Evolutionary conservation across 768 basidiomycete genomes (phyloP).

Genomic region (Phanerochaete sordida): DNA sequence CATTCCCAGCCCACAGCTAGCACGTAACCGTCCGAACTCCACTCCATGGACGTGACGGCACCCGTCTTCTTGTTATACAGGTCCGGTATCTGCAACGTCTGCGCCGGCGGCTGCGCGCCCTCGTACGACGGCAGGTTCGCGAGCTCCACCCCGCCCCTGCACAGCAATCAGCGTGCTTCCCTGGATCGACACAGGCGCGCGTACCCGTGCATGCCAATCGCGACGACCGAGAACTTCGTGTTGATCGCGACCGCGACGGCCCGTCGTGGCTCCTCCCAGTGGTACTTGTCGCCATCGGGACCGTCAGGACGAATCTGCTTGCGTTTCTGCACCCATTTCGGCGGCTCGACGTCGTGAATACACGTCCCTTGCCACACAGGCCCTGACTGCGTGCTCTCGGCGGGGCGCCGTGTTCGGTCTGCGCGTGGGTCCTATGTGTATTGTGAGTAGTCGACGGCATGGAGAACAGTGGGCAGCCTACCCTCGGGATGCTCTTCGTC

Average conservation of each 20-base stretch:
- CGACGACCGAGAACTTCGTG: slow-evolving; percentile 75
- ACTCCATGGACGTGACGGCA: slow-evolving; percentile 66
- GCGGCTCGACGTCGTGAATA: slow-evolving; percentile 69
- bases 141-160: slow-evolving; percentile 64
- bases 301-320: slow-evolving; percentile 50
- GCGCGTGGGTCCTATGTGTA: not conserved
- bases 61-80: slow-evolving; percentile 55
- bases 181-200: slow-evolving; percentile 6
- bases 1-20: slow-evolving; percentile 88
- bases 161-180: slow-evolving; percentile 2
- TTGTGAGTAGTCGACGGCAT: not conserved
- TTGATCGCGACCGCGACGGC: slow-evolving; percentile 71
- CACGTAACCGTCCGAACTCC: slow-evolving; percentile 96
- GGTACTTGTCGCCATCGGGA: slow-evolving; percentile 24
- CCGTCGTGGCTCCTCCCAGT: slow-evolving; percentile 63
- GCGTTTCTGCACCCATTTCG: slow-evolving; percentile 79
- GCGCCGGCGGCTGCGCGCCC: slow-evolving; percentile 53
- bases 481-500: not conserved
- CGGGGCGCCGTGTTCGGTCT: not conserved
- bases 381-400: not conserved
- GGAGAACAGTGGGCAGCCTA: not conserved
- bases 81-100: slow-evolving; percentile 60
- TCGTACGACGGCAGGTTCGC: slow-evolving; percentile 66
- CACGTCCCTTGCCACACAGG: slow-evolving; percentile 72
- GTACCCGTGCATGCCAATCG: slow-evolving; percentile 73